Conservation (phyloP, 441 rosid genomes). For the Bocquillonia castaneifolia region DNA sequence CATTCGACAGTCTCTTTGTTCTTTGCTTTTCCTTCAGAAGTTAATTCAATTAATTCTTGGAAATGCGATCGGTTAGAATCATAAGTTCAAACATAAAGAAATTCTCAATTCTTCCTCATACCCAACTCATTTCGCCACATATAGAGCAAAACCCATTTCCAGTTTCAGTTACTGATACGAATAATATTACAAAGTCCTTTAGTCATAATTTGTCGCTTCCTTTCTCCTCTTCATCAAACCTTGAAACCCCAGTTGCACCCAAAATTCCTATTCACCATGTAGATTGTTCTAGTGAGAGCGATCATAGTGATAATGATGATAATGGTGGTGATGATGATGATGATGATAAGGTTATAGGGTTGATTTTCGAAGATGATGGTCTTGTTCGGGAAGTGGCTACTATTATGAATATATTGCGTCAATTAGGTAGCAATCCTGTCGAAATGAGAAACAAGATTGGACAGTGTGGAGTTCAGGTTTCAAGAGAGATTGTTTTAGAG, state of each 20-base stretch:
- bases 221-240: slow-evolving; percentile 35
- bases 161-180: slow-evolving; percentile 19
- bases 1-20: neutral
- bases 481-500: slow-evolving; percentile 58
- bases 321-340: slow-evolving; percentile 32
- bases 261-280: slow-evolving; percentile 6
- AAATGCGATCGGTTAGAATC: slow-evolving; percentile 45
- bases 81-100: slow-evolving; percentile 30
- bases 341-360: slow-evolving; percentile 21
- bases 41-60: neutral
- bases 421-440: slow-evolving; percentile 31
- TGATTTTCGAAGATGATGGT: slow-evolving; percentile 25
- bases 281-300: slow-evolving; percentile 13
- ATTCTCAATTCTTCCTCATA: slow-evolving; percentile 24
- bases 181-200: slow-evolving; percentile 17
- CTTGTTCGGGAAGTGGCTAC: slow-evolving; percentile 37
- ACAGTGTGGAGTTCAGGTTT: slow-evolving; percentile 43
- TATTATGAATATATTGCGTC: slow-evolving; percentile 42
- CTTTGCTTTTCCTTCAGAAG: neutral
- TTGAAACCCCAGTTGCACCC: slow-evolving; percentile 16
- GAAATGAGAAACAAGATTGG: slow-evolving; percentile 53
- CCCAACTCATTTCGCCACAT: slow-evolving; percentile 22
- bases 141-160: slow-evolving; percentile 20
- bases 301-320: slow-evolving; percentile 25
- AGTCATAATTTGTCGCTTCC: slow-evolving; percentile 16